Evolutionary conservation across 345 rosid genomes (phyloP).

Genomic region (Streptanthus diversifolius): DNA sequence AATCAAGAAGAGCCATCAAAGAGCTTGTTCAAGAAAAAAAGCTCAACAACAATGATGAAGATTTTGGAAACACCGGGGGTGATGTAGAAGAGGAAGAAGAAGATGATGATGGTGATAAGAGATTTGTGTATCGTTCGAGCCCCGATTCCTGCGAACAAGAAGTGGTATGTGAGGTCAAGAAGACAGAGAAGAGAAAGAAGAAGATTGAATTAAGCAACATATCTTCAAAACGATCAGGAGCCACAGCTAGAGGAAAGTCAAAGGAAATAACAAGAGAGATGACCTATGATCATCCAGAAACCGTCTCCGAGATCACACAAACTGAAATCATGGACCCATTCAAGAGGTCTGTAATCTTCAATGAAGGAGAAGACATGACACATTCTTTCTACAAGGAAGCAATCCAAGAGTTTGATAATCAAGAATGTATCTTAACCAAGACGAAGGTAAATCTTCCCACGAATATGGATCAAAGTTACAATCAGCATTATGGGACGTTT

Average conservation of each 20-base stretch:
- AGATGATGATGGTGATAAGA: constrained; percentile 15
- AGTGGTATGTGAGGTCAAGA: constrained; percentile 20
- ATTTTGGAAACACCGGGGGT: not conserved
- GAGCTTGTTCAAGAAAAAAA: constrained; percentile 34
- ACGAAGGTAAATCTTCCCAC: constrained; percentile 34
- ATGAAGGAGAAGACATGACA: constrained; percentile 20
- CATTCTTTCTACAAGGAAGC: constrained; percentile 25
- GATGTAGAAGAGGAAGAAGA: constrained; percentile 16
- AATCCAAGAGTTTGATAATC: constrained; percentile 6
- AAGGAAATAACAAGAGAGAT: constrained; percentile 49
- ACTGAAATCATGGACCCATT: constrained; percentile 31
- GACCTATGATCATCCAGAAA: constrained; percentile 27
- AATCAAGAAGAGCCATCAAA: constrained; percentile 56
- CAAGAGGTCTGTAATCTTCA: constrained; percentile 27
- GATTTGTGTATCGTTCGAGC: constrained; percentile 22
- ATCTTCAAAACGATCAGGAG: constrained; percentile 41
- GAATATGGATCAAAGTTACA: constrained; percentile 19
- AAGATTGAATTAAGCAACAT: constrained; percentile 19
- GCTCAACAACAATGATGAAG: constrained; percentile 8
- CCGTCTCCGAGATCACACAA: constrained; percentile 28
- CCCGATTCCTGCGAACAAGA: constrained; percentile 15
- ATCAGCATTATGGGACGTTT: constrained; percentile 34
- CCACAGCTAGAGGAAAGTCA: constrained; percentile 59
- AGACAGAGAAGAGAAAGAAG: constrained; percentile 24
- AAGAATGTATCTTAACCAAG: constrained; percentile 33